Base-by-base conservation (phyloP, 176 grass and related monocot genomes). In the Cenchrus americanus region DNA sequence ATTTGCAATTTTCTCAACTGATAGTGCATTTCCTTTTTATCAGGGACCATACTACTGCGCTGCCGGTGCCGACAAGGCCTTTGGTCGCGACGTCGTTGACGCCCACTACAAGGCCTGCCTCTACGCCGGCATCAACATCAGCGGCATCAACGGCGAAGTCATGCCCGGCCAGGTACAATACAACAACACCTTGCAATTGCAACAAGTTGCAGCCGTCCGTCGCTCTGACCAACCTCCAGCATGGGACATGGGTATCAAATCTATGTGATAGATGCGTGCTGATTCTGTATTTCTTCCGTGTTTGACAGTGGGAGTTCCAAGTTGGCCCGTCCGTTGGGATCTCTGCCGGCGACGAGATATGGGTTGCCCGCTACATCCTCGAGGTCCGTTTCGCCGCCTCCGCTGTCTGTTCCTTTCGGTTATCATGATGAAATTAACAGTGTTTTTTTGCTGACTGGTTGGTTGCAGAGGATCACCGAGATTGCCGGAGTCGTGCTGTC, bases 91-190 rank as follows among this genome's bases (percentile, higher is more conserved):
- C 77, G 91, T 98, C 27, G 96, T 98, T 0, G 96, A 98, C 84
- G 91, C 93, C 27, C 96, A 98, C 82, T 98, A 98, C 91, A 98
- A 98, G 69, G 89, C 96, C 23, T 98, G 96, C 83, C 21, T 98
- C 67, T 95, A 98, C 74, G 85, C 96, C 42, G 96, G 96, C 21
- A 90, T 95, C 87, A 95, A 95, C 82, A 98, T 98, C 76, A 98
- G 96, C 62, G 96, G 96, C 62, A 98, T 98, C 90, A 98, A 98
- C 46, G 96, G 93, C 73, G 96, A 98, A 89, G 96, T 98, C 83
- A 98, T 98, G 96, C 96, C 96, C 22, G 96, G 93, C 7, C 96
- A 97, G 88, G 95, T 97, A 82, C 47, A 73, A 7, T 37, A 37
- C 52, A 53, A 53, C 51, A 53, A 53, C n/a, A 26, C 37, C 55